Conservation (phyloP, 139 green algal species). For the Chlorella sp. region DNA sequence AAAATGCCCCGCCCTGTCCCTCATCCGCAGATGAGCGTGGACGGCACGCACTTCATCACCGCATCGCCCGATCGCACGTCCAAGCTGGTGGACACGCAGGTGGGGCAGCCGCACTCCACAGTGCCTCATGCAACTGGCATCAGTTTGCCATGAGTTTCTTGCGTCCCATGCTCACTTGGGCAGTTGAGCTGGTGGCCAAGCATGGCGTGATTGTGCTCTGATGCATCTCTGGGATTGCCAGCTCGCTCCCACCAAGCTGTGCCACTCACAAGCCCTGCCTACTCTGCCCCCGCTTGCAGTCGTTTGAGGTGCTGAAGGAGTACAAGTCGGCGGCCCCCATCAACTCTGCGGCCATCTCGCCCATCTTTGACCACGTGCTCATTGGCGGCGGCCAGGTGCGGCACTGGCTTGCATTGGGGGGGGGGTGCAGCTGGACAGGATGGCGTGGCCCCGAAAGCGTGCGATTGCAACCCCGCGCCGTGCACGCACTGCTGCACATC, state of each 20-base stretch:
- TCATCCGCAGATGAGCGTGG: conserved; percentile 53
- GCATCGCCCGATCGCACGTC: conserved; percentile 93
- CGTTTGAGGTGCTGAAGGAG: conserved; percentile 91
- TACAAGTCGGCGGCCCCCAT: conserved; percentile 92
- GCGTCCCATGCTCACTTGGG: too few relatives aligned
- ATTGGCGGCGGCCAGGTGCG: conserved; percentile 93
- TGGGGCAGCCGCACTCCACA: not conserved
- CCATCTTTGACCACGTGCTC: conserved; percentile 94
- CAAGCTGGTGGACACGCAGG: conserved; percentile 85
- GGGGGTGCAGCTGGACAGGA: too few relatives aligned
- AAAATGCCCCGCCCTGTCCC: too few relatives aligned
- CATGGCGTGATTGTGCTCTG: not conserved
- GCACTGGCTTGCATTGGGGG: too few relatives aligned
- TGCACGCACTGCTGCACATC: too few relatives aligned
- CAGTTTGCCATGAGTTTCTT: too few relatives aligned
- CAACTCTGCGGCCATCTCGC: conserved; percentile 93
- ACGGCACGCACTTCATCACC: conserved; percentile 95
- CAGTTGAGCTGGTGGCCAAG: too few relatives aligned
- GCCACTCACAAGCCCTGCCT: not conserved
- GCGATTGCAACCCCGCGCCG: too few relatives aligned
- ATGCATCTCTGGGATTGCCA: not conserved
- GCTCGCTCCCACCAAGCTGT: not conserved
- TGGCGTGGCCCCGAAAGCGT: too few relatives aligned
- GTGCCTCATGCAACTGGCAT: too few relatives aligned
- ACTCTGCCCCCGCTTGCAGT: conserved; percentile 41